Base-by-base conservation (phyloP, 495 filamentous ascomycete genomes). In the Tuber umbilicatum region DNA sequence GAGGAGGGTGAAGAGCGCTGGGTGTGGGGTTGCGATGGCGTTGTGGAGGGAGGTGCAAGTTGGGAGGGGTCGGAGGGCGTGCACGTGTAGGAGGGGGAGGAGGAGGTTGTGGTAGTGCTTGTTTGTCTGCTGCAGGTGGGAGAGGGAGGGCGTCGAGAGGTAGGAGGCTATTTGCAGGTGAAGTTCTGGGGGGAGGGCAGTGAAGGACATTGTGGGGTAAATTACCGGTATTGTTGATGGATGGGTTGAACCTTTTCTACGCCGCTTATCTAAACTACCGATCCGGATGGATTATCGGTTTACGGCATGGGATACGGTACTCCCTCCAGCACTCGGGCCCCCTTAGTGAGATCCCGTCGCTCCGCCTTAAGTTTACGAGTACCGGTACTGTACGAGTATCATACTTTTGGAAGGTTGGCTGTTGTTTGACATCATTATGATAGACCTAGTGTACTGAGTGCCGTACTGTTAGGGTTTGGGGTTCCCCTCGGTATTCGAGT, bases 121-220 rank as follows among this genome's bases (percentile, higher is more conserved):
- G 31, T 6, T 39, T 10, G 68, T 70, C 10, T 23, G 37, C 5
- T 27, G 10, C 31, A 70, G 68, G n/a, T 4, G 21, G 9, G 14
- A 70, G 37, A 70, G 68, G n/a, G 68, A n/a, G 37, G n/a, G 40
- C 12, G 37, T 38, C 23, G 68, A 31, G n/a, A 70, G 68, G 68
- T 39, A 70, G n/a, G 68, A 70, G 37, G 68, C 68, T 12, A 70
- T 70, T 39, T 70, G 37, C 12, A 70, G 21, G 31, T 21, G 35
- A 31, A 70, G 68, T 42, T 70, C 68, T 23, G 68, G 37, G 68
- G 68, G 68, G 68, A 70, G 68, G 68, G 10, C 16, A 2, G 31
- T 70, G 68, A 70, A 70, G 68, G 50, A 60, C 50, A 60, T 60
- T 60, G n/a, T 31, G n/a, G 50, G 9, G 0, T 31, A n/a, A n/a